Base-by-base conservation (phyloP, 345 rosid species). In the Geranium brycei region DNA sequence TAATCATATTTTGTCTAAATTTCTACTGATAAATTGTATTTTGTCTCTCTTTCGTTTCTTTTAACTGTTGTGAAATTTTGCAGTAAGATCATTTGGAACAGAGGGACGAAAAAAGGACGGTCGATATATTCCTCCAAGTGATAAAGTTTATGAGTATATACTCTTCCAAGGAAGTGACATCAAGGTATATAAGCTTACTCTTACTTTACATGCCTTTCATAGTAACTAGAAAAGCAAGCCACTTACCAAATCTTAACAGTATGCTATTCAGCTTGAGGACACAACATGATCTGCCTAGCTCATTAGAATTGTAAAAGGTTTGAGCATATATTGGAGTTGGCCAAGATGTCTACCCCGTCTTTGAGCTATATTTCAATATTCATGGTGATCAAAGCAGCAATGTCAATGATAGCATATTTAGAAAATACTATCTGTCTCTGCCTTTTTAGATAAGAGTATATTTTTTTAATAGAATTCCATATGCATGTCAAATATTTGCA, bases 31-130 rank as follows among this genome's bases (percentile, higher is more conserved):
- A 4, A 4, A 4, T 35, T 35, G 41, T 35, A 35, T 35, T 35
- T 47, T 47, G 53, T 11, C 13, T 47, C 11, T 47, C 53, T 47
- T 8, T 47, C 28, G 28, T 47, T 6, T 47, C 53, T 47, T 6
- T 0, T 6, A 47, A 47, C 15, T 47, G 14, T 47, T 47, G 15
- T 47, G 13, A 47, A 57, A 30, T 62, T 28, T 10, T 64, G 67
- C 80, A 83, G 83, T 83, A 35, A 77, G 83, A 67, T 80, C 81
- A 10, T 80, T 80, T 68, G 87, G 85, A 40, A 79, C 85, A 10
- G 87, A 83, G 65, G 85, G 85, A 31, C 75, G 83, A 60, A 80
- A 74, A 61, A 83, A 78, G 63, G 87, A 80, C 65, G 80, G 85
- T 13, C 76, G 73, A 0, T 81, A 76, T 40, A 65, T 83, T 59